These are phyloP conservation scores for Microthlaspi erraticum DNA, from an alignment of 345 rosid genomes.

Conservation along the genomic window DNA sequence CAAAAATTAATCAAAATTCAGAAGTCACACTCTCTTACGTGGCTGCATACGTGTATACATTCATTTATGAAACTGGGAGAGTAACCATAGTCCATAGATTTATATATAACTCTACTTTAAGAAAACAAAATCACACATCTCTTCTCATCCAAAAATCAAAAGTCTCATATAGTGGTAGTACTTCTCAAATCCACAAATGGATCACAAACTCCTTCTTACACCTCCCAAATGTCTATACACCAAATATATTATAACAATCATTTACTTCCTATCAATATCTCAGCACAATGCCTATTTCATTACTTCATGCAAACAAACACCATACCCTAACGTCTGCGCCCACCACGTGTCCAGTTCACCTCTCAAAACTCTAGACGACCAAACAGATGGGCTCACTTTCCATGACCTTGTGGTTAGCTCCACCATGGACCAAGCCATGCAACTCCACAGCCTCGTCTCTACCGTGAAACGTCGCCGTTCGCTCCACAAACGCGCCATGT, in stretches of 20 bases:
- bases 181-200: slow-evolving; percentile 33
- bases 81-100: slow-evolving; percentile 12
- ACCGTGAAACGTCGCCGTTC: slow-evolving; percentile 47
- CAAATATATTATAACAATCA: slow-evolving; percentile 26
- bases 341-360: slow-evolving; percentile 43
- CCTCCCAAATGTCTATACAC: slow-evolving; percentile 21
- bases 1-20: slow-evolving; percentile 33
- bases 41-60: slow-evolving; percentile 33
- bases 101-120: slow-evolving; percentile 23
- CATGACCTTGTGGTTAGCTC: slow-evolving; percentile 55
- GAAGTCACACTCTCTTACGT: slow-evolving; percentile 28
- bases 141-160: slow-evolving; percentile 6
- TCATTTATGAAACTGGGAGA: slow-evolving; percentile 27
- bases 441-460: slow-evolving; percentile 56
- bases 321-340: slow-evolving; percentile 61
- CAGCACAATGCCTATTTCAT: slow-evolving; percentile 37
- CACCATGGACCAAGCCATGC: slow-evolving; percentile 59
- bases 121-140: slow-evolving; percentile 4
- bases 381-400: slow-evolving; percentile 43
- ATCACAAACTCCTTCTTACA: slow-evolving; percentile 20
- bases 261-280: slow-evolving; percentile 33
- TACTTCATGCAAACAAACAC: slow-evolving; percentile 64
- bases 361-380: slow-evolving; percentile 36
- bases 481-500: slow-evolving; percentile 50
- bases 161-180: neutral